Evolutionary conservation across 805 yeast species (phyloP).

Genomic region (Metschnikowia kofuensis): DNA sequence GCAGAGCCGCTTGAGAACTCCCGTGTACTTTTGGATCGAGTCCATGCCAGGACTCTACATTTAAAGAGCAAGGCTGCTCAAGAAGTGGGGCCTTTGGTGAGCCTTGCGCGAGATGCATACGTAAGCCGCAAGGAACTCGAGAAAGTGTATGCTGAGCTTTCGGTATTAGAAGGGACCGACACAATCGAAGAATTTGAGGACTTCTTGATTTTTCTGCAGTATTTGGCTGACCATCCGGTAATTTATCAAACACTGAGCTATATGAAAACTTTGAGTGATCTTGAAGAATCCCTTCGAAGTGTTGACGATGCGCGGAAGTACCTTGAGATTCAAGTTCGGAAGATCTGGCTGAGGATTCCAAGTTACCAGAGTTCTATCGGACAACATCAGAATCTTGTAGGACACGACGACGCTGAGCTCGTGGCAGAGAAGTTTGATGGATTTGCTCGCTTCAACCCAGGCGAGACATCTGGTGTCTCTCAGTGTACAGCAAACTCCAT

Average conservation of each 20-base stretch:
- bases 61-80: no score
- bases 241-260: no score
- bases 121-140: neutral
- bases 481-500: neutral
- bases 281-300: neutral
- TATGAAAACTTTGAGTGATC: neutral
- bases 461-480: no score
- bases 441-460: neutral
- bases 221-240: no score
- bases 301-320: neutral
- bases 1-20: neutral
- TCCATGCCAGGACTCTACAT: neutral
- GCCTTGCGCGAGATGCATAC: neutral
- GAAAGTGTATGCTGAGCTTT: no score
- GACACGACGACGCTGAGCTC: neutral
- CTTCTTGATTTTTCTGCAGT: no score
- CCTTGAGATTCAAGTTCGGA: neutral
- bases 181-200: neutral
- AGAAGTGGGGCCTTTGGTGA: neutral
- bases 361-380: neutral
- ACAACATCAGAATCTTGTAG: no score
- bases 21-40: neutral
- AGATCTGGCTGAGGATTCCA: neutral
- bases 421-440: neutral
- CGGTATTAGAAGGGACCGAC: neutral